Evolutionary conservation across 2,329 filamentous ascomycete species (phyloP).

Genomic region (Myriosclerotinia curreyana): DNA sequence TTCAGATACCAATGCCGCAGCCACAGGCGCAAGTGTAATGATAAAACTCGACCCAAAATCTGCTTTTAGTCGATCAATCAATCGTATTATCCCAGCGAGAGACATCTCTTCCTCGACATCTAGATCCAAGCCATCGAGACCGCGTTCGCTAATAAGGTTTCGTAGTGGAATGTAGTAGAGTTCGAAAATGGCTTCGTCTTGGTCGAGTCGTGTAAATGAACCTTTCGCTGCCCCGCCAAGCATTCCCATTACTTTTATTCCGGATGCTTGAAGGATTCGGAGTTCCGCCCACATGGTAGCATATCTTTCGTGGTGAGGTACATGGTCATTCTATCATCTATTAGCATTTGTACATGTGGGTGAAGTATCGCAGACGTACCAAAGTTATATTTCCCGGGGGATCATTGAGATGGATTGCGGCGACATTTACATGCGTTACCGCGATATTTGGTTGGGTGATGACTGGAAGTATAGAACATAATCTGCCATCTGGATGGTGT

Average conservation of each 20-base stretch:
- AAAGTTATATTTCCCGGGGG: constrained; percentile 48
- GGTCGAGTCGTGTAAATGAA: constrained; percentile 59
- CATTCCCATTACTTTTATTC: constrained; percentile 82
- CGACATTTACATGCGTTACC: constrained; percentile 79
- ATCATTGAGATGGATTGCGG: constrained; percentile 79
- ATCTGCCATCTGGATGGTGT: constrained; percentile 50
- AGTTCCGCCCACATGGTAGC: constrained; percentile 77
- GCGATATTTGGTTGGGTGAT: constrained; percentile 51
- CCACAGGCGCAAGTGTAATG: constrained; percentile 79
- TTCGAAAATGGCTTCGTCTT: constrained; percentile 64
- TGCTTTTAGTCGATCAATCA: constrained; percentile 63
- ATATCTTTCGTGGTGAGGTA: constrained; percentile 64
- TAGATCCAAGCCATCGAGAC: constrained; percentile 69
- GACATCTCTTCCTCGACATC: constrained; percentile 78
- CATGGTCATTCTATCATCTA: constrained; percentile 67
- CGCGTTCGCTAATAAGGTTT: constrained; percentile 58
- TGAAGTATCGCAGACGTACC: constrained; percentile 62
- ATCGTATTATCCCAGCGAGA: constrained; percentile 60
- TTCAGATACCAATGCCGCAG: constrained; percentile 62
- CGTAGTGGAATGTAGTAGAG: constrained; percentile 67
- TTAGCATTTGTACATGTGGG: constrained; percentile 69
- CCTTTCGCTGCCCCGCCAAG: constrained; percentile 80
- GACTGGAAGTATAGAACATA: constrained; percentile 58
- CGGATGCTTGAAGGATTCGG: constrained; percentile 64
- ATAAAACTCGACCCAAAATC: constrained; percentile 71